These are phyloP conservation scores for Buddleja alternifolia DNA, from an alignment of 257 asterid species.

Conservation along the genomic window DNA sequence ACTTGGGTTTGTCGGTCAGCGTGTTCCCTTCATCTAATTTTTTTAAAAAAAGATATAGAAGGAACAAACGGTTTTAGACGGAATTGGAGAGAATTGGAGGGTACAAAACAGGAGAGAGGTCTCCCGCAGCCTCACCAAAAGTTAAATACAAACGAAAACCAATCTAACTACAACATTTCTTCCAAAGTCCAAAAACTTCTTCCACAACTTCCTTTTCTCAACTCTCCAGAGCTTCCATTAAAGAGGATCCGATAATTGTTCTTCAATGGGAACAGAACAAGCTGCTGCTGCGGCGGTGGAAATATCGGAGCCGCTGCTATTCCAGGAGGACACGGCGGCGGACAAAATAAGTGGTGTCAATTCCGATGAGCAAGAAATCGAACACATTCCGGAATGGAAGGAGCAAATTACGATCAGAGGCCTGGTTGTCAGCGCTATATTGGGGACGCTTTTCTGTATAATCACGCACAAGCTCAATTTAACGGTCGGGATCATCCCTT, in stretches of 20 bases:
- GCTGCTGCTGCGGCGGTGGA: slow-evolving; percentile 48
- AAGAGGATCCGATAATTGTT: neutral
- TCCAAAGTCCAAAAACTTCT: slow-evolving; percentile 1
- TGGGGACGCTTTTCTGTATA: slow-evolving; percentile 84
- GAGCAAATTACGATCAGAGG: slow-evolving; percentile 95
- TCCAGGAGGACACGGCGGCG: slow-evolving; percentile 27
- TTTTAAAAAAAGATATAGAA: no score
- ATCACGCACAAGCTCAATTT: slow-evolving; percentile 94
- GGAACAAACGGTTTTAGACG: neutral
- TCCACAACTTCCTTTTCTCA: neutral
- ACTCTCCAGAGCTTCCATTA: slow-evolving; percentile 8
- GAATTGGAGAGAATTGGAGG: slow-evolving; percentile 19
- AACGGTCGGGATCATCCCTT: slow-evolving; percentile 91
- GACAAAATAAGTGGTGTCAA: slow-evolving; percentile 30
- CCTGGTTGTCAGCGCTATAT: slow-evolving; percentile 73
- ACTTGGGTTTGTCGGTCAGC: no score
- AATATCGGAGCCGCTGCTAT: slow-evolving; percentile 72
- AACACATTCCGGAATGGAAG: slow-evolving; percentile 72
- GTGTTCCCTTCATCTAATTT: no score
- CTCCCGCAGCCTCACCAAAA: neutral
- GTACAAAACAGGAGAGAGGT: slow-evolving; percentile 23
- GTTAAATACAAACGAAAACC: neutral
- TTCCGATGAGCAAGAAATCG: slow-evolving; percentile 27
- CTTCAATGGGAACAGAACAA: slow-evolving; percentile 61
- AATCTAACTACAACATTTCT: neutral